phyloP scores from a whole-genome alignment of 2,329 filamentous ascomycete genomes.

The Apiospora phragmitis region DNA sequence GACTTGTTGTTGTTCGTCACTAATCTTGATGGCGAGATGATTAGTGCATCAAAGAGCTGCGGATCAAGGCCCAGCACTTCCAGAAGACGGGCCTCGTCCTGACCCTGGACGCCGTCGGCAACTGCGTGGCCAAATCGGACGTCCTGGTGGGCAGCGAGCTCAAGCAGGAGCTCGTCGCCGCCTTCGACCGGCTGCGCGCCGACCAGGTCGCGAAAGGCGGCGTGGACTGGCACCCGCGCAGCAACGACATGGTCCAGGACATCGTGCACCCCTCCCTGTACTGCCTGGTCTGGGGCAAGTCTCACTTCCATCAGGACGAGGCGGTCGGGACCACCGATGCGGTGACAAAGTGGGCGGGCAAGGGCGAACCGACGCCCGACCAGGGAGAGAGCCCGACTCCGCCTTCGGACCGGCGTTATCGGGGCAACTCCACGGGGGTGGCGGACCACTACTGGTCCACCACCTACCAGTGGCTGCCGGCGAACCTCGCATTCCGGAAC shows the following conservation, averaged over 20 bases:
- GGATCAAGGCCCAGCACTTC: conserved; percentile 49
- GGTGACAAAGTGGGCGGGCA: conserved; percentile 24
- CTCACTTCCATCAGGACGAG: background rate
- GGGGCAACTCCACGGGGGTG: background rate
- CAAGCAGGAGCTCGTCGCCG: conserved; percentile 34
- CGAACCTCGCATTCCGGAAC: conserved; percentile 34
- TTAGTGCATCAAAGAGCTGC: conserved; percentile 45
- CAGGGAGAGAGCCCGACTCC: background rate
- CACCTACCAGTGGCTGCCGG: conserved; percentile 46
- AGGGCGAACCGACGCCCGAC: conserved; percentile 21
- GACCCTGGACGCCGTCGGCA: conserved; percentile 41
- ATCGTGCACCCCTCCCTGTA: conserved; percentile 62
- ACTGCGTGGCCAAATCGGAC: conserved; percentile 55
- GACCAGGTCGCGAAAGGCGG: conserved; percentile 34
- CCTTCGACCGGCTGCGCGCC: conserved; percentile 43
- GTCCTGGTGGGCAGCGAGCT: conserved; percentile 36
- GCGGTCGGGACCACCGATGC: conserved; percentile 24
- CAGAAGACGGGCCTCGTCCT: conserved; percentile 40
- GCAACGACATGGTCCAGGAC: conserved; percentile 53
- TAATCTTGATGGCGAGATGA: conserved; percentile 13
- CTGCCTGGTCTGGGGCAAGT: conserved; percentile 49
- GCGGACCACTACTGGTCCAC: conserved; percentile 27
- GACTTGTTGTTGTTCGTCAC: background rate
- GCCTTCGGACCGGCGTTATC: background rate
- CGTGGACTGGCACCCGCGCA: conserved; percentile 58